phyloP scores from a whole-genome alignment of 495 filamentous ascomycete species.

The Tuber indicum region DNA sequence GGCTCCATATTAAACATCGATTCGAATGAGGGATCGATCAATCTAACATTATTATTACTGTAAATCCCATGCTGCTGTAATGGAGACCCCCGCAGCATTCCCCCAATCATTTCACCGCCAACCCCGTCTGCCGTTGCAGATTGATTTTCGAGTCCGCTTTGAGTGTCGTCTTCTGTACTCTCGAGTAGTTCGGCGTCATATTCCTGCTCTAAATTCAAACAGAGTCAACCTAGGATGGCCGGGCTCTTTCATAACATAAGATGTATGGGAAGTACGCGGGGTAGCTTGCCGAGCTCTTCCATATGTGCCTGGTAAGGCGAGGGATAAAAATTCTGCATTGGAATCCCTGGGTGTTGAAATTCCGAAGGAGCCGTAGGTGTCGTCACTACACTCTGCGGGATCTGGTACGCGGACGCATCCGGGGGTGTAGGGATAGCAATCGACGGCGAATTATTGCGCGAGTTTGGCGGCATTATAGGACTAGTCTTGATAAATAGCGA shows the following conservation, averaged over 20 bases:
- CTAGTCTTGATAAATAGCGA: constrained; percentile 40
- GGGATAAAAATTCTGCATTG: constrained; percentile 59
- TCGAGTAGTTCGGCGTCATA: constrained; percentile 88
- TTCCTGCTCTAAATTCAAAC: constrained; percentile 85
- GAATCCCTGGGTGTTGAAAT: constrained; percentile 34
- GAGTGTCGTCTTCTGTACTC: constrained; percentile 71
- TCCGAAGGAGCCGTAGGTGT: constrained; percentile 39
- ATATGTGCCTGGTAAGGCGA: constrained; percentile 89
- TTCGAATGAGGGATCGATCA: constrained; percentile 37
- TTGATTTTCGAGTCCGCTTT: constrained; percentile 33
- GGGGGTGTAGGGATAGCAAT: constrained; percentile 44
- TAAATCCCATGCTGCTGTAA: constrained; percentile 35
- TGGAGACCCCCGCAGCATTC: constrained; percentile 23
- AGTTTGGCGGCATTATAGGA: constrained; percentile 36
- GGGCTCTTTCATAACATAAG: constrained; percentile 56
- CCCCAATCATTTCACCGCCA: constrained; percentile 31
- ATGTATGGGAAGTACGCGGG: constrained; percentile 53
- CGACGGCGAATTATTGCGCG: constrained; percentile 42
- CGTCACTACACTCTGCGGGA: constrained; percentile 42
- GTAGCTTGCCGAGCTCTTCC: constrained; percentile 92
- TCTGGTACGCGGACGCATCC: constrained; percentile 42
- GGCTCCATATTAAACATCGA: constrained; percentile 40
- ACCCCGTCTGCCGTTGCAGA: constrained; percentile 35
- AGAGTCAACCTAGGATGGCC: constrained; percentile 75
- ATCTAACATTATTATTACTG: constrained; percentile 29